Percentiles rank a stretch among this genome's conserved stretches.
Conservation (phyloP, 2,329 filamentous ascomycete genomes). For the Zymoseptoria pseudotritici region DNA sequence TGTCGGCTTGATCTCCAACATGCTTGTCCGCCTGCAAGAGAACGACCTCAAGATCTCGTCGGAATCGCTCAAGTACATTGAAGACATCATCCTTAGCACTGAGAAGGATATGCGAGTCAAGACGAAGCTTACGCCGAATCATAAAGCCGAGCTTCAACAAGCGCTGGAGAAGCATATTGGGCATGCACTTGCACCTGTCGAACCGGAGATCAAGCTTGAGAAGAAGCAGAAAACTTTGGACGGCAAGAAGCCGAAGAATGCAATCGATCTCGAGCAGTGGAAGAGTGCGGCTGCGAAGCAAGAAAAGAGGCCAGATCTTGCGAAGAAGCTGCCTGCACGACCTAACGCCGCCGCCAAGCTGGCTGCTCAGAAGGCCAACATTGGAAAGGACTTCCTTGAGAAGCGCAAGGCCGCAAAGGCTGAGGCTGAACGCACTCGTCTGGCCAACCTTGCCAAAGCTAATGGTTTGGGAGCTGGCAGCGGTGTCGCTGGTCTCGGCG, state of each 20-base stretch:
- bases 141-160: constrained; percentile 72
- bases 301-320: constrained; percentile 10
- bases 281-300: constrained; percentile 9
- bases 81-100: constrained; percentile 52
- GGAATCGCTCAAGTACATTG: constrained; percentile 54
- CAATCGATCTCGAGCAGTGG: constrained; percentile 25
- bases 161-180: constrained; percentile 50
- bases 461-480: constrained; percentile 67
- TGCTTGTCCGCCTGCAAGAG: constrained; percentile 73
- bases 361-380: constrained; percentile 32
- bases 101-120: constrained; percentile 46
- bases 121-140: constrained; percentile 73
- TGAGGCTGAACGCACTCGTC: constrained; percentile 62
- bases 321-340: constrained; percentile 27
- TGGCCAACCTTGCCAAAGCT: constrained; percentile 19
- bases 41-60: constrained; percentile 62
- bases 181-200: constrained; percentile 15
- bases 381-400: constrained; percentile 57
- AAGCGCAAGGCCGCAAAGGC: constrained; percentile 68
- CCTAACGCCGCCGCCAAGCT: constrained; percentile 17
- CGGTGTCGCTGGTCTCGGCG: constrained; percentile 62
- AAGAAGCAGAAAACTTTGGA: constrained; percentile 35
- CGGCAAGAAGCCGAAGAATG: constrained; percentile 17
- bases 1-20: constrained; percentile 74
- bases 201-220: constrained; percentile 15